Base-by-base conservation (phyloP, 208 protist genomes). In the Vickermania ingenoplastis region DNA sequence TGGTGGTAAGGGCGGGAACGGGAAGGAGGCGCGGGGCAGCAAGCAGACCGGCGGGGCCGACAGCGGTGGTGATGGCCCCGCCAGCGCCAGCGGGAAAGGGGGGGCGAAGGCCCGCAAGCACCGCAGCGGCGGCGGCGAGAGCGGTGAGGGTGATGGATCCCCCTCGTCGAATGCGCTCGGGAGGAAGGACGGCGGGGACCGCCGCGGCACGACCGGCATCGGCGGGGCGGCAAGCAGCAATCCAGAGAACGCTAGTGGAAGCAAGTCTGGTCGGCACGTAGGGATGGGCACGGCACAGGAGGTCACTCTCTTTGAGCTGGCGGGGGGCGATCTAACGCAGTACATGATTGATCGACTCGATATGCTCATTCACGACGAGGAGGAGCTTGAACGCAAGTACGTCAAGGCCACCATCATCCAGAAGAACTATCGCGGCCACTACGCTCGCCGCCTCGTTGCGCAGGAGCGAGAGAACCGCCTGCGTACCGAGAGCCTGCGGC, bases 301-400 rank as follows among this genome's bases (percentile, higher is more conserved):
- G 50, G 7, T 54, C 7, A 54, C 50, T 5, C 11, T 54, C n/a
- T 54, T 54, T 54, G 29, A 59, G 54, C 57, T 59, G 13, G 23
- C 61, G 17, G 75, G 70, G 22, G 56, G 65, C 2, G 73, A 81
- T 57, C 68, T 81, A 52, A 56, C 75, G 62, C 58, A 56, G 0
- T 89, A 81, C 55, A 61, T 89, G 59, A 68, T 73, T 28, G 71
- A 87, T 45, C 83, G 83, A 28, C 63, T 91, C 2, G 80, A 91
- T 5, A 77, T 91, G 63, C 69, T 91, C 11, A 48, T 91, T 22
- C 74, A 87, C 53, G 83, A 91, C 59, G 83, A 91, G 65, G 75
- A 86, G 49, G 83, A 91, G 70, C 55, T 91, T 28, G 74, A 83
- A 57, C 75, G 76, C 59, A 91, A 87, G 67, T 77, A 82, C n/a